Conservation (phyloP, 2,329 filamentous ascomycete species). For the Pezizomycotina sp. region DNA sequence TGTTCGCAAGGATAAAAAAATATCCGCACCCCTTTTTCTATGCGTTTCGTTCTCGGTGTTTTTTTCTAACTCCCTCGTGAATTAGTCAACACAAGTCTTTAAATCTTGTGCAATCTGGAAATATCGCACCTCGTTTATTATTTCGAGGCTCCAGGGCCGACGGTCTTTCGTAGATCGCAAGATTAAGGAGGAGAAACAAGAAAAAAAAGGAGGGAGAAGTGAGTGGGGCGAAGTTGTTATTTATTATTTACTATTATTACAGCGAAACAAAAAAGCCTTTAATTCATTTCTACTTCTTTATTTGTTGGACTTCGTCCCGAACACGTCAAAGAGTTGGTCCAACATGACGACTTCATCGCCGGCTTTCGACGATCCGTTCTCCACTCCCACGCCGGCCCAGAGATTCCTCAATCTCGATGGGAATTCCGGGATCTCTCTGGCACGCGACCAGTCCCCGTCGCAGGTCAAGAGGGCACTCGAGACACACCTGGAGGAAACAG, state of each 20-base stretch:
- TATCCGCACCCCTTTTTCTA: not conserved
- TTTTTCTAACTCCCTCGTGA: no score
- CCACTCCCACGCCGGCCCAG: constrained; percentile 14
- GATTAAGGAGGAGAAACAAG: no score
- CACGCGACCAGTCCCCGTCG: constrained; percentile 46
- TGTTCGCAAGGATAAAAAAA: not conserved
- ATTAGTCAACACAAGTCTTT: no score
- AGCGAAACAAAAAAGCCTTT: constrained; percentile 3
- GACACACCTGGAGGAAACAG: constrained; percentile 81
- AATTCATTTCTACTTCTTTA: constrained; percentile 6
- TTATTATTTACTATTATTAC: no score
- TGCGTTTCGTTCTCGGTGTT: constrained; percentile 5
- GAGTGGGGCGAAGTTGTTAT: no score
- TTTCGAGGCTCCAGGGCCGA: no score
- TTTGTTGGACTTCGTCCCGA: not conserved
- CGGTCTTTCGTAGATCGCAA: no score
- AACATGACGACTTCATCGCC: constrained; percentile 7
- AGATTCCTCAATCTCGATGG: constrained; percentile 6
- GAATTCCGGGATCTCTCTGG: constrained; percentile 8
- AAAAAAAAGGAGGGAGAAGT: no score
- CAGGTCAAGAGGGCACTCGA: constrained; percentile 80
- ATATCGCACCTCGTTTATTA: no score
- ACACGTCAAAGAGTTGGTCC: not conserved
- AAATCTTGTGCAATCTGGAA: no score
- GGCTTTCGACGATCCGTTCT: constrained; percentile 23